Percentiles rank a stretch among this genome's conserved stretches.
Evolutionary conservation across 208 protist species (phyloP).

Genomic region (Trypanosoma cruzi): DNA sequence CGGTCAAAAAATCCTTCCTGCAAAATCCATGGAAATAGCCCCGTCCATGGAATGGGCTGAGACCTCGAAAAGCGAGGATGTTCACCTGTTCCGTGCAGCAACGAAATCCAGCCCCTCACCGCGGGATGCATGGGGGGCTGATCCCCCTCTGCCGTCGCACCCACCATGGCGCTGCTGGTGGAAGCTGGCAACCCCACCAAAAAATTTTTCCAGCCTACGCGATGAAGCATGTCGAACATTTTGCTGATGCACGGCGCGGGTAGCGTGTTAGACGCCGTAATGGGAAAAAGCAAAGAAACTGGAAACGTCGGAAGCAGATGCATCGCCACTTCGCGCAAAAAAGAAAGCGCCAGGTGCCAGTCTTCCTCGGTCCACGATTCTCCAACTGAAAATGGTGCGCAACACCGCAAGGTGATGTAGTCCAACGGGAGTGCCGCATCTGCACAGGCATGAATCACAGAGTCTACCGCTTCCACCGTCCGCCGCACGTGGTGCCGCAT

Average conservation of each 20-base stretch:
- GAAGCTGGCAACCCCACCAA: not conserved
- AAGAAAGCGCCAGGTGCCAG: not conserved
- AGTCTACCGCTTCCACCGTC: not conserved
- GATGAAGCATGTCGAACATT: conserved; percentile 13
- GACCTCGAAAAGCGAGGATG: not conserved
- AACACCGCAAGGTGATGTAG: conserved; percentile 4
- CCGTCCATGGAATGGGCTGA: not conserved
- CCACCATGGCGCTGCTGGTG: not conserved
- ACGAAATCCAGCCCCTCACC: not conserved
- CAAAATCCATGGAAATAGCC: conserved; percentile 4
- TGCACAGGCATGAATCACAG: not conserved
- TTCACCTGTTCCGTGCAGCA: not conserved
- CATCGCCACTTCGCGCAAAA: not conserved
- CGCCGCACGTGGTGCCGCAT: not conserved
- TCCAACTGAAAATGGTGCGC: not conserved
- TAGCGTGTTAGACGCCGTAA: not conserved
- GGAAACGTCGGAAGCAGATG: conserved; percentile 3
- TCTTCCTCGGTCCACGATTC: not conserved
- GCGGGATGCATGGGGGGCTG: not conserved
- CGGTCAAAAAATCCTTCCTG: conserved; percentile 8
- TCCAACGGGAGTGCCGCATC: not conserved
- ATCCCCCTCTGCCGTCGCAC: not conserved
- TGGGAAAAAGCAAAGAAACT: not conserved
- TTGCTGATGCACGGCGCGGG: not conserved
- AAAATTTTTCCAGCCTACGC: conserved; percentile 2